phyloP scores from a whole-genome alignment of 352 stramenopile species.

The Pythium brachiatum region DNA sequence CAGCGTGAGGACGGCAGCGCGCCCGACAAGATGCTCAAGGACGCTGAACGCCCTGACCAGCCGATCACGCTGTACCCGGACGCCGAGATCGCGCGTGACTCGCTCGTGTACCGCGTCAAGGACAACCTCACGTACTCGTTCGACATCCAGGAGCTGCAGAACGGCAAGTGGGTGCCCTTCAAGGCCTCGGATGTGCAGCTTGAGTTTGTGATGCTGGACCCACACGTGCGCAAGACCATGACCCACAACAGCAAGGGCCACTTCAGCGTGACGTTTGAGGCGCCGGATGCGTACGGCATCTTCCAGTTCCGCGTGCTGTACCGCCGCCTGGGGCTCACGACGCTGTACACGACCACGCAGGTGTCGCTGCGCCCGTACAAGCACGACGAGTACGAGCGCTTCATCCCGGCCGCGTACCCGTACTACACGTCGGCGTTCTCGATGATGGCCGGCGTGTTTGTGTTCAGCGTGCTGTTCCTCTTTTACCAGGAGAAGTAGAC shows the following conservation, averaged over 20 bases:
- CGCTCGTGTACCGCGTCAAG: conserved; percentile 92
- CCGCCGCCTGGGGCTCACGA: conserved; percentile 82
- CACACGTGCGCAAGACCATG: conserved; percentile 89
- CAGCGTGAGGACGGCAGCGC: conserved; percentile 73
- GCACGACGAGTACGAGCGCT: conserved; percentile 95
- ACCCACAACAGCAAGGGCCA: conserved; percentile 62
- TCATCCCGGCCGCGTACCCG: conserved; percentile 90
- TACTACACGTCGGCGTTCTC: conserved; percentile 93
- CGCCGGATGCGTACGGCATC: conserved; percentile 92
- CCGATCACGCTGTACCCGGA: conserved; percentile 91
- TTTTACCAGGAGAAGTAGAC: conserved; percentile 68
- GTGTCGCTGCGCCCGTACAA: conserved; percentile 93
- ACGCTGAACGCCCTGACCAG: conserved; percentile 82
- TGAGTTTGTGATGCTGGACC: conserved; percentile 95
- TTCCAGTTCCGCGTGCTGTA: conserved; percentile 94
- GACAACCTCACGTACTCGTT: conserved; percentile 93
- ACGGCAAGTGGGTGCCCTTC: conserved; percentile 77
- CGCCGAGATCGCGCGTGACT: conserved; percentile 77
- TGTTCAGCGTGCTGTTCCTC: conserved; percentile 90
- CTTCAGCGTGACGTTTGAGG: conserved; percentile 84
- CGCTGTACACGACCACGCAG: conserved; percentile 86
- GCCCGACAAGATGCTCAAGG: conserved; percentile 89
- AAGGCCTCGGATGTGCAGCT: conserved; percentile 87
- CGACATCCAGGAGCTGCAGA: conserved; percentile 84
- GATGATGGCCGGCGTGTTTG: conserved; percentile 89